Evolutionary conservation across 306 rosid genomes (phyloP), one percentile per base, ranked within the genome.

Genomic region (Abrus pulchellus): DNA sequence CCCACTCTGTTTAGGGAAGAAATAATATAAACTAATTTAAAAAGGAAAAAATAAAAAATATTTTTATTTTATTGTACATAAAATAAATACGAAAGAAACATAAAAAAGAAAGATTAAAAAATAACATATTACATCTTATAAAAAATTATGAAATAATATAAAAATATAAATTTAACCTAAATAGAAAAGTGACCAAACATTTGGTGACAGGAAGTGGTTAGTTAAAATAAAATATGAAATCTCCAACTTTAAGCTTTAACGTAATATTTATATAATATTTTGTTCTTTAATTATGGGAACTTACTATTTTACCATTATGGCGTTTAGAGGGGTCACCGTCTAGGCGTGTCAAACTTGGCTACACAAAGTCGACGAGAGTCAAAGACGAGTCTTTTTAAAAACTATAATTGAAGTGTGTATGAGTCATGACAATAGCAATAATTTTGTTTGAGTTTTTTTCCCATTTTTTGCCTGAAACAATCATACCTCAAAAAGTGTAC

Each of bases 331-430:
- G 20, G 74, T 52, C 68, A 68, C 68, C 7, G 10, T 76, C 85
- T 55, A 2, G 72, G 72, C 82, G 62, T 70, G 79, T 83, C 86
- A 83, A 83, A 83, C 79, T 77, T 71, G 79, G 79, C 82, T 43
- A 32, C 86, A 50, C 62, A 60, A 20, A 62, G 68, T 82, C 79
- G 27, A 44, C 69, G 60, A 6, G 2, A 41, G 76, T 68, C 69
- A 75, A 61, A 7, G 77, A 70, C 83, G 4, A 57, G 20, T 68
- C 82, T 68, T 82, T 7, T 45, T 13, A 5, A 14, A 29, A 60
- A 12, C 68, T 28, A 12, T 9, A 75, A 47, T 34, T n/a, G 72
- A 48, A 47, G 45, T 60, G 32, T 43, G 33, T 49, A 34, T 56
- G 32, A 63, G 8, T 52, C 29, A 64, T 27, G 14, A 66, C 34